phyloP scores from a whole-genome alignment of 176 grass and related monocot species.

The Themeda triandra region DNA sequence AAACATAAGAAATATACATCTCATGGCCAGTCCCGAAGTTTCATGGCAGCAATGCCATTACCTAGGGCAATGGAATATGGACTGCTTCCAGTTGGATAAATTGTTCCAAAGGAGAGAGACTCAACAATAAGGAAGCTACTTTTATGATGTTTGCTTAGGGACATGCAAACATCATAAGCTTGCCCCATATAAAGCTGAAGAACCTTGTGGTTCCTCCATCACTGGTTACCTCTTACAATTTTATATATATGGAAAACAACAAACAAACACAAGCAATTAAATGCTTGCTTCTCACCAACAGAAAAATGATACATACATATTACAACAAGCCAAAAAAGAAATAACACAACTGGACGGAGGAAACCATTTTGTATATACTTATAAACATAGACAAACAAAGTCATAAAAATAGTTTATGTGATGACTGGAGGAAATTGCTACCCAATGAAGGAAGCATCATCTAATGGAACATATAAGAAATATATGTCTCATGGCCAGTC shows the following conservation, averaged over 20 bases:
- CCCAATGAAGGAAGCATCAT: neutral
- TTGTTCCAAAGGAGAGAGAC: neutral
- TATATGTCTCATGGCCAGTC: conserved; percentile 35
- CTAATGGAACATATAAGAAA: neutral
- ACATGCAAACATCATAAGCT: conserved; percentile 19
- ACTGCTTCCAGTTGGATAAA: conserved; percentile 26
- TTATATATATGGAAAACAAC: neutral
- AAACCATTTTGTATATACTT: neutral
- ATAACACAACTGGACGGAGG: neutral
- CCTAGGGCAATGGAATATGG: conserved; percentile 19
- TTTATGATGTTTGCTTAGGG: conserved; percentile 13
- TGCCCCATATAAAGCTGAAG: conserved; percentile 3
- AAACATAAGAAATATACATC: neutral
- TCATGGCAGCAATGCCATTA: neutral
- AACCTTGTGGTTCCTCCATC: neutral
- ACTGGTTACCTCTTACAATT: neutral
- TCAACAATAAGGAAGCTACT: neutral
- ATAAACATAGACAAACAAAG: neutral
- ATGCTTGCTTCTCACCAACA: neutral
- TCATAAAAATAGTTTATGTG: neutral
- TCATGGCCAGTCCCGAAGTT: conserved; percentile 30
- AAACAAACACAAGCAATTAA: neutral
- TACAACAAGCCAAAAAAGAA: neutral
- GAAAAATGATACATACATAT: neutral
- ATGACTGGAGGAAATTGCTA: neutral